These are phyloP conservation scores for Ogataea kodamae DNA, from an alignment of 805 yeast species.

Conservation along the genomic window DNA sequence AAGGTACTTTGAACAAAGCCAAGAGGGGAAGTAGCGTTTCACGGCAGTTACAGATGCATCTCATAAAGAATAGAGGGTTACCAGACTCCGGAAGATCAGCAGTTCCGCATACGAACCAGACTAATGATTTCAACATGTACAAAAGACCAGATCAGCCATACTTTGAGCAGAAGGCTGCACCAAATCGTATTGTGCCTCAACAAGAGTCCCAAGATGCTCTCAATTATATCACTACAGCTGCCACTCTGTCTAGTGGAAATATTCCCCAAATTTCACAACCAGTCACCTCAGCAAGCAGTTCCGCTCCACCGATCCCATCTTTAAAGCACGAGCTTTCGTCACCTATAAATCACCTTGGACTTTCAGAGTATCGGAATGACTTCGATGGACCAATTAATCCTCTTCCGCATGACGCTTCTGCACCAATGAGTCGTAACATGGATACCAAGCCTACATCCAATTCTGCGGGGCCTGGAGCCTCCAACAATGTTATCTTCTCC, in stretches of 20 bases:
- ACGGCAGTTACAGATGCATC: conserved; percentile 72
- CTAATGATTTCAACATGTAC: conserved; percentile 12
- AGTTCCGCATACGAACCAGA: conserved; percentile 10
- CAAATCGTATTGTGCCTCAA: conserved; percentile 4
- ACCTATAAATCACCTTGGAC: conserved; percentile 19
- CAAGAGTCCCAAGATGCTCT: conserved; percentile 28
- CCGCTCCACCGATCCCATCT: conserved; percentile 16
- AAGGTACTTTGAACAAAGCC: conserved; percentile 68
- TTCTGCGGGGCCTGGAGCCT: conserved; percentile 5
- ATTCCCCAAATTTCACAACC: conserved; percentile 8
- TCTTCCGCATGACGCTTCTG: conserved; percentile 17
- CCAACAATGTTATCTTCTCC: conserved; percentile 11
- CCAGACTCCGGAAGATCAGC: conserved; percentile 43
- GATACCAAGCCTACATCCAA: conserved; percentile 3
- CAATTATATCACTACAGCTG: conserved; percentile 28
- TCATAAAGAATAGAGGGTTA: conserved; percentile 53
- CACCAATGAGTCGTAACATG: conserved; percentile 2
- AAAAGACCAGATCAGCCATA: conserved; percentile 11
- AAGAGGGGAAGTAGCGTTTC: conserved; percentile 81
- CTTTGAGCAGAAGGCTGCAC: conserved; percentile 5
- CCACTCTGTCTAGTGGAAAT: conserved; percentile 21
- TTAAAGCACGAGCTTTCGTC: conserved; percentile 20
- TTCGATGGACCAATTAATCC: conserved; percentile 11
- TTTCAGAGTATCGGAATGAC: conserved; percentile 14
- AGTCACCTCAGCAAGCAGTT: conserved; percentile 14